Conservation (phyloP, 129 eudicot species). For the Escallonia rubra region DNA sequence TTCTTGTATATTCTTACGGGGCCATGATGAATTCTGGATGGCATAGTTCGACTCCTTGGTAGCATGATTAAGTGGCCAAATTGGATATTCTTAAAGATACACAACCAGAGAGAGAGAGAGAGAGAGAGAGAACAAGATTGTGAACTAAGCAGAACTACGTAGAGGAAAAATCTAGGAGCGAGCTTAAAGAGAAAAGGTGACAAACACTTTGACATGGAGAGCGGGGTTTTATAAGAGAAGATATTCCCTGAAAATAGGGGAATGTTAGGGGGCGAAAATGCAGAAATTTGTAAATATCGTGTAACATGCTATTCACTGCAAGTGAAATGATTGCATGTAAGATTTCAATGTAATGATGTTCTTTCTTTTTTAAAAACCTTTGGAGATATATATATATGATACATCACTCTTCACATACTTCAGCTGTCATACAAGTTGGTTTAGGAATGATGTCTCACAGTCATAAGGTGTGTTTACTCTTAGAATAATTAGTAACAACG, state of each 20-base stretch:
- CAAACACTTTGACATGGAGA: background rate
- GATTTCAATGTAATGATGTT: too few species aligned
- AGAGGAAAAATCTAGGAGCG: background rate
- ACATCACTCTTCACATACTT: too few species aligned
- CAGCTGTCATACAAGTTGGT: too few species aligned
- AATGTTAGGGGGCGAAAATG: background rate
- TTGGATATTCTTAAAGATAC: background rate
- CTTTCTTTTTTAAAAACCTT: too few species aligned
- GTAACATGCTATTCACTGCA: constrained; percentile 1
- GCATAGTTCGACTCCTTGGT: constrained; percentile 71
- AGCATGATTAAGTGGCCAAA: constrained; percentile 25
- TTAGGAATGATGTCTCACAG: too few species aligned
- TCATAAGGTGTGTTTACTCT: too few species aligned
- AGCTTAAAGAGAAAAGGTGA: background rate
- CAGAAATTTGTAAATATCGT: background rate
- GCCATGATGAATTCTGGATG: constrained; percentile 52
- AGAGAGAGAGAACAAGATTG: background rate
- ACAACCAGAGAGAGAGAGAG: background rate
- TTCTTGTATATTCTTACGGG: constrained; percentile 21
- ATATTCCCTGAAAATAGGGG: background rate
- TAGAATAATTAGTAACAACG: too few species aligned
- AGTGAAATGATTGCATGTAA: background rate
- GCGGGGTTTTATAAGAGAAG: constrained; percentile 10
- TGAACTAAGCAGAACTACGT: background rate
- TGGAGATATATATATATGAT: too few species aligned